These are phyloP conservation scores for Hyaloscypha variabilis DNA, from an alignment of 495 filamentous ascomycete genomes.

Conservation along the genomic window DNA sequence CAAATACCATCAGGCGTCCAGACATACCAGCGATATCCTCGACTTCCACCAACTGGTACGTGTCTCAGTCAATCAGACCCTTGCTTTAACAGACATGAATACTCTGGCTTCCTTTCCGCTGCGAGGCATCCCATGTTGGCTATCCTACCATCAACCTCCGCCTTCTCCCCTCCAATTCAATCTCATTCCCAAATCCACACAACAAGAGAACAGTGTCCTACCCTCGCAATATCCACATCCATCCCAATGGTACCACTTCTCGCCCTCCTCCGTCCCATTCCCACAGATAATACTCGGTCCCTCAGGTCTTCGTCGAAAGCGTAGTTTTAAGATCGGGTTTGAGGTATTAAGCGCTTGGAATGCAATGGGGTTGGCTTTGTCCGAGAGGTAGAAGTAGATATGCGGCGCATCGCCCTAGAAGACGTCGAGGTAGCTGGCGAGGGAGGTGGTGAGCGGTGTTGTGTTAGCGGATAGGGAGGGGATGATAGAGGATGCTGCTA, in stretches of 20 bases:
- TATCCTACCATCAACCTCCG: no score
- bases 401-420: slow-evolving; percentile 56
- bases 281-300: slow-evolving; percentile 43
- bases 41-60: slow-evolving; percentile 49
- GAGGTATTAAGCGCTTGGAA: slow-evolving; percentile 50
- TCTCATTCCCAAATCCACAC: no score
- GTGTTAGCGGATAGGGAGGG: no score
- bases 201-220: no score
- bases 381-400: slow-evolving; percentile 56
- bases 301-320: slow-evolving; percentile 51
- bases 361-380: slow-evolving; percentile 49
- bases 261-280: slow-evolving; percentile 47
- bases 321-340: slow-evolving; percentile 48
- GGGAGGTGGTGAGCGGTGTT: slow-evolving; percentile 43
- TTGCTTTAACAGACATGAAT: slow-evolving; percentile 59
- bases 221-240: slow-evolving; percentile 45
- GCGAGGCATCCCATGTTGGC: slow-evolving; percentile 53
- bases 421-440: slow-evolving; percentile 51
- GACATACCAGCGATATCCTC: slow-evolving; percentile 54
- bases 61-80: slow-evolving; percentile 49
- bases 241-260: slow-evolving; percentile 60
- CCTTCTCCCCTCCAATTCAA: no score
- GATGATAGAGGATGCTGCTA: slow-evolving; percentile 6
- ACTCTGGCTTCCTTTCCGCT: slow-evolving; percentile 48
- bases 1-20: slow-evolving; percentile 58